Base-by-base conservation (phyloP, 306 rosid species). In the Castanea crenata region DNA sequence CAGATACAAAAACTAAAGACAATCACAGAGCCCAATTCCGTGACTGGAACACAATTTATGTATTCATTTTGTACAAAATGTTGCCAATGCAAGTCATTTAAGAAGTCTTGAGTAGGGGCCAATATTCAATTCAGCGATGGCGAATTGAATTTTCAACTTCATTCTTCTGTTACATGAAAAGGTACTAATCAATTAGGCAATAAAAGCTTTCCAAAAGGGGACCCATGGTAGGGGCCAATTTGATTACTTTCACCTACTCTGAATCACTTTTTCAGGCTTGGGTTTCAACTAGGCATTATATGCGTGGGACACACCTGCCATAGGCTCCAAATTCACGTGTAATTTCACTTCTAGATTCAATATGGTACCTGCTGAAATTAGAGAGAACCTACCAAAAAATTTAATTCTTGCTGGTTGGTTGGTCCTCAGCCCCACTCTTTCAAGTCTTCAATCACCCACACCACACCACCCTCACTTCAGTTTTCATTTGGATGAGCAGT, bases 321-420 rank as follows among this genome's bases (percentile, higher is more conserved):
- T 5, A 83, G 81, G 86, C 87, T 41, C 86, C 83, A 71, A 52
- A 55, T 70, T 85, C 91, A 83, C 91, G 86, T 83, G 91, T 74
- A 73, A 81, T 88, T 87, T 57, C 55, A 5, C 68, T 32, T 20
- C 20, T 41, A 25, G 3, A 74, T 55, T 74, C 23, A 74, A 57
- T 35, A 56, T 20, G 16, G 49, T 58, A 75, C 74, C 74, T 72
- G 74, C 76, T n/a, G 49, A 44, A n/a, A 44, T 82, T 71, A 46
- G 38, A 68, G 13, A 15, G 54, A 57, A 49, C 16, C 54, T 12
- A 49, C 16, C 54, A 12, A 49, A 49, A 49, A 49, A 12, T 49
- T 12, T 49, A 49, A 12, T 3, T 13, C 54, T 49, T 49, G 54
- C 14, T 49, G 1, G 54, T 49, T 0, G 16, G 54, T 12, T 49